phyloP scores from a whole-genome alignment of 768 basidiomycete species.

The Tubosaeta sp. region DNA sequence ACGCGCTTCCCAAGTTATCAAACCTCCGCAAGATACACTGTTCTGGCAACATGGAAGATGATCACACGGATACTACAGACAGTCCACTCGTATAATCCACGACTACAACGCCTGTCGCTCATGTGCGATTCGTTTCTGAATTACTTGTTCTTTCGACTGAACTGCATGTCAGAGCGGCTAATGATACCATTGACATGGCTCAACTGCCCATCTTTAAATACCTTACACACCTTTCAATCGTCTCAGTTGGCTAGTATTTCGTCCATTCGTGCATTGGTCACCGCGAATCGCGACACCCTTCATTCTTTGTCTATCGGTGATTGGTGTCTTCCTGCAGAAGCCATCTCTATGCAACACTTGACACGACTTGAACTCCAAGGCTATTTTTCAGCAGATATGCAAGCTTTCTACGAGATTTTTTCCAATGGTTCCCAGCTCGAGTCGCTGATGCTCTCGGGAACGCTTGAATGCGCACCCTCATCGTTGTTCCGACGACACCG shows the following conservation, averaged over 20 bases:
- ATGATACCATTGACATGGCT: constrained; percentile 39
- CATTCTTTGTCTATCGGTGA: constrained; percentile 54
- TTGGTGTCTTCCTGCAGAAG: constrained; percentile 54
- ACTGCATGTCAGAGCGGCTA: constrained; percentile 25
- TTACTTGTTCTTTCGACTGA: neutral
- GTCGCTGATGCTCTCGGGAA: constrained; percentile 50
- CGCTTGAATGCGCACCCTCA: constrained; percentile 49
- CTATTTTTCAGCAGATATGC: constrained; percentile 44
- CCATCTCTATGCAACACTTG: constrained; percentile 57
- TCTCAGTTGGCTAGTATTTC: constrained; percentile 35
- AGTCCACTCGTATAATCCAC: constrained; percentile 47
- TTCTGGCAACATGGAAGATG: constrained; percentile 50
- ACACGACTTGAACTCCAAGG: constrained; percentile 61
- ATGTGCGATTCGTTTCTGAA: constrained; percentile 33
- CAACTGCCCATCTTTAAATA: constrained; percentile 48
- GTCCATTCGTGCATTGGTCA: constrained; percentile 44
- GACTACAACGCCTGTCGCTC: constrained; percentile 54
- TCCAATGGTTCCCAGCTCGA: constrained; percentile 62
- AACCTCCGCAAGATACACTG: constrained; percentile 60
- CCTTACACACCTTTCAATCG: constrained; percentile 57
- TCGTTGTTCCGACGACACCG: constrained; percentile 44
- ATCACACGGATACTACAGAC: constrained; percentile 49
- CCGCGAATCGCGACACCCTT: constrained; percentile 48
- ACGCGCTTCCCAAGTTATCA: constrained; percentile 58
- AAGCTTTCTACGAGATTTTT: constrained; percentile 57